A percentile compares a stretch with the other conserved stretches of the same genome.
These are phyloP conservation scores for Remersonia thermophila DNA, from an alignment of 2,329 filamentous ascomycete genomes.

Conservation along the genomic window DNA sequence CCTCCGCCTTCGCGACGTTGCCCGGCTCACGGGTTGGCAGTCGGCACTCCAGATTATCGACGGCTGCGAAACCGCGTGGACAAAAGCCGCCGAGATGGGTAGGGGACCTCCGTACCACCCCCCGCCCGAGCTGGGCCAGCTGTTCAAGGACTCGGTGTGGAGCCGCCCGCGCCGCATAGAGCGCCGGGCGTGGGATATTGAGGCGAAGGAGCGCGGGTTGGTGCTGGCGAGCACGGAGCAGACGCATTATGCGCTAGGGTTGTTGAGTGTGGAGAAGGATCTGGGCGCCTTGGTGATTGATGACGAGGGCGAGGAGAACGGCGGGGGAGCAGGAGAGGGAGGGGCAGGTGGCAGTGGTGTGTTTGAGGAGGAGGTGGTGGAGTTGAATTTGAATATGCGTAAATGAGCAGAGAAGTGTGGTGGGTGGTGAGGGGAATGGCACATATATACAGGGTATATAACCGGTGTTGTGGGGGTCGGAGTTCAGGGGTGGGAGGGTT, in stretches of 20 bases:
- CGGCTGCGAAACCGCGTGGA: conserved; percentile 78
- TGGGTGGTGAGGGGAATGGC: too few relatives aligned
- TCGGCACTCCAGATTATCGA: conserved; percentile 68
- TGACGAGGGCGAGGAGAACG: conserved; percentile 3
- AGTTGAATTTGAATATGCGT: too few relatives aligned
- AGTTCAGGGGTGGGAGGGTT: too few relatives aligned
- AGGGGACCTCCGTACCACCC: conserved; percentile 63
- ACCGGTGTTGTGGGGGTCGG: too few relatives aligned
- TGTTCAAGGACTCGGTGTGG: conserved; percentile 32
- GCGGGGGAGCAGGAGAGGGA: too few relatives aligned
- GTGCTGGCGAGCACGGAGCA: conserved; percentile 51
- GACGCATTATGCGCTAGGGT: conserved; percentile 63
- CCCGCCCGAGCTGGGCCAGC: conserved; percentile 26
- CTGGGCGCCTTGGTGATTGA: conserved; percentile 47
- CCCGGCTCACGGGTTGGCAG: conserved; percentile 76
- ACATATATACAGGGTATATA: too few relatives aligned
- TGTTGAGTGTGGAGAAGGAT: conserved; percentile 69
- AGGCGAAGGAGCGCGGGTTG: conserved; percentile 32
- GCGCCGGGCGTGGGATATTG: conserved; percentile 36
- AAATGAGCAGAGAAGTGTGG: too few relatives aligned
- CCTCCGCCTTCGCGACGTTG: conserved; percentile 59
- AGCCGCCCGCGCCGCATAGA: conserved; percentile 39
- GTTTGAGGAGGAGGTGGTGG: too few relatives aligned
- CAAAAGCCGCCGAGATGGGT: conserved; percentile 58
- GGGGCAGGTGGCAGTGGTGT: too few relatives aligned